Base-by-base conservation (phyloP, 75 land plant species). In the Ceratopteris richardii region DNA sequence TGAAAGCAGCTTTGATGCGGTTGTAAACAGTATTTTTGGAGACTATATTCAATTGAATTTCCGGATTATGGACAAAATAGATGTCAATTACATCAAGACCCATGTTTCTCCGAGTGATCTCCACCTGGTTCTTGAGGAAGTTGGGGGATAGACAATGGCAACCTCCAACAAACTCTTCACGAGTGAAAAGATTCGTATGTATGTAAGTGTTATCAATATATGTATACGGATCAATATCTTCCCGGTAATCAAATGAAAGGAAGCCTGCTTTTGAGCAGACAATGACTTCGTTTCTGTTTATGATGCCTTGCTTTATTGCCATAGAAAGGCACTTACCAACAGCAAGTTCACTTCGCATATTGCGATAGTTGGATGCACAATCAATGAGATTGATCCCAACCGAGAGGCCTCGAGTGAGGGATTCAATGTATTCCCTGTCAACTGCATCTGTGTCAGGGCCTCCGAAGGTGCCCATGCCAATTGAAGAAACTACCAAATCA, bases 91-190 rank as follows among this genome's bases (percentile, higher is more conserved):
- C 31, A 11, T 63, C 65, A 21, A 63, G 28, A 1, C 65, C 65
- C 17, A 63, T 26, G 54, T 63, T 63, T 2, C 20, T 28, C 18
- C 65, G n/a, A 31, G 57, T 51, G 51, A 44, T 31, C 1, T 63
- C 65, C n/a, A 63, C 65, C 58, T 63, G 65, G 26, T 63, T 19
- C 26, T 63, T 48, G 58, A 63, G 31, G 41, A 31, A 63, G 19
- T n/a, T 11, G 16, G 58, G 58, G 1, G 53, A 43, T 4, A 63
- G 47, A 29, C 65, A 63, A 31, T 63, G 65, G 11, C 16, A 27
- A 50, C 58, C 54, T 21, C 51, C 65, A 30, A 63, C 58, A 50
- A 63, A 51, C 18, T 63, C 65, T 4, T 42, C 62, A 54, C 53
- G n/a, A 2, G 18, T 16, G 30, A 50, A 51, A 1, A 63, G 14